phyloP scores from a whole-genome alignment of 768 basidiomycete species.

The Auriscalpium vulgare region DNA sequence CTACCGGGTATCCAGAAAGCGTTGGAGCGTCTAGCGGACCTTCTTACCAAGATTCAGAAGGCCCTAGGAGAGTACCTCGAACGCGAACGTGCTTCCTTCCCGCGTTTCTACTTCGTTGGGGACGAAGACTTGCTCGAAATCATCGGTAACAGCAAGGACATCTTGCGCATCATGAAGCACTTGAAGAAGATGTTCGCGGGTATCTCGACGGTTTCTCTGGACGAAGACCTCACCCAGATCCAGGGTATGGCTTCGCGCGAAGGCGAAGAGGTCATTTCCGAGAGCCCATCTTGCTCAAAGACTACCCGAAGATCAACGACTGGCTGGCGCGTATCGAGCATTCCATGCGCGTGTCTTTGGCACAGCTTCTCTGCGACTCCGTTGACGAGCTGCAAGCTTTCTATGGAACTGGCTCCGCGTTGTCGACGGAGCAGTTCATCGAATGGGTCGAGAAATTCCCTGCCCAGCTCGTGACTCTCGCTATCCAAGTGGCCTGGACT shows the following conservation, averaged over 20 bases:
- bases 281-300: slow-evolving; percentile 78
- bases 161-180: slow-evolving; percentile 96
- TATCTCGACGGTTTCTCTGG: slow-evolving; percentile 79
- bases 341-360: slow-evolving; percentile 88
- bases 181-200: slow-evolving; percentile 99
- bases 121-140: slow-evolving; percentile 98
- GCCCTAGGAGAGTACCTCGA: slow-evolving; percentile 98
- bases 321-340: slow-evolving; percentile 91
- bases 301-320: slow-evolving; percentile 97
- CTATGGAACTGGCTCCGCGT: slow-evolving; percentile 56
- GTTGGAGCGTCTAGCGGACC: slow-evolving; percentile 90
- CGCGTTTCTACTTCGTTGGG: slow-evolving; percentile 98
- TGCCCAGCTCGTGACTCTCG: slow-evolving; percentile 93
- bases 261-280: slow-evolving; percentile 85
- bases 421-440: slow-evolving; percentile 67
- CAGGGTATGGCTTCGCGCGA: slow-evolving; percentile 93
- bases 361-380: slow-evolving; percentile 70
- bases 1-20: slow-evolving; percentile 96
- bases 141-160: slow-evolving; percentile 99
- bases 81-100: slow-evolving; percentile 94
- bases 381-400: slow-evolving; percentile 75
- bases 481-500: slow-evolving; percentile 94
- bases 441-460: slow-evolving; percentile 92
- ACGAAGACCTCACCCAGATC: slow-evolving; percentile 83
- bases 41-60: slow-evolving; percentile 98